These are phyloP conservation scores for Histomonas meleagridis DNA, from an alignment of 208 protist genomes.

Conservation along the genomic window DNA sequence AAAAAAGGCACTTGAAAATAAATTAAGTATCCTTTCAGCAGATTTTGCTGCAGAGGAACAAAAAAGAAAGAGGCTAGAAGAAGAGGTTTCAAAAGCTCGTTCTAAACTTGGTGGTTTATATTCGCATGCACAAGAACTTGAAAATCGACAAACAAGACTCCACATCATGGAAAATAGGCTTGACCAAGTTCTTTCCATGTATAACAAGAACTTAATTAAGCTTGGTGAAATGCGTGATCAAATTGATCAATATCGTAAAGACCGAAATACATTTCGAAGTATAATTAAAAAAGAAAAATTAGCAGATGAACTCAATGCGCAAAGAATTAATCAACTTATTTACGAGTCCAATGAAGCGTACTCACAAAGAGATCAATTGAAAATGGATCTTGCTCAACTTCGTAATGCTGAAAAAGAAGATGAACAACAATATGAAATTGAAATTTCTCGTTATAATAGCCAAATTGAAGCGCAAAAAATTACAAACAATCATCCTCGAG, in stretches of 20 bases:
- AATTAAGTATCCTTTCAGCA: neutral
- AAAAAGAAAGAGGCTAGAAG: neutral
- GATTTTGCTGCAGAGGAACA: conserved; percentile 17
- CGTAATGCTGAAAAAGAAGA: conserved; percentile 7
- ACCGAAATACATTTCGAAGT: neutral
- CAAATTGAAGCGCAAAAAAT: conserved; percentile 24
- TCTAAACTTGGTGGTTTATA: neutral
- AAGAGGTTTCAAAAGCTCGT: conserved; percentile 18
- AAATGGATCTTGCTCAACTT: neutral
- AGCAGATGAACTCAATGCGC: neutral
- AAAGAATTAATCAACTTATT: neutral
- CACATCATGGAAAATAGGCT: conserved; percentile 29
- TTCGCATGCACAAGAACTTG: neutral
- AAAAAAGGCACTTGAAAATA: neutral
- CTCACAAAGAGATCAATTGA: neutral
- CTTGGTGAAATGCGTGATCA: neutral
- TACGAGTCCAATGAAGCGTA: neutral
- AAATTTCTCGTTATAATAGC: neutral
- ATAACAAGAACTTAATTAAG: neutral
- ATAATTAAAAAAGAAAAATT: neutral
- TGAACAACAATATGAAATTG: neutral
- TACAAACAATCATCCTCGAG: neutral
- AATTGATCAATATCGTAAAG: neutral
- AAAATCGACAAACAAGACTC: neutral
- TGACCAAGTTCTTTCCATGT: neutral